Conservation (phyloP, 2,329 filamentous ascomycete species). For the Aspergillus hortae region DNA sequence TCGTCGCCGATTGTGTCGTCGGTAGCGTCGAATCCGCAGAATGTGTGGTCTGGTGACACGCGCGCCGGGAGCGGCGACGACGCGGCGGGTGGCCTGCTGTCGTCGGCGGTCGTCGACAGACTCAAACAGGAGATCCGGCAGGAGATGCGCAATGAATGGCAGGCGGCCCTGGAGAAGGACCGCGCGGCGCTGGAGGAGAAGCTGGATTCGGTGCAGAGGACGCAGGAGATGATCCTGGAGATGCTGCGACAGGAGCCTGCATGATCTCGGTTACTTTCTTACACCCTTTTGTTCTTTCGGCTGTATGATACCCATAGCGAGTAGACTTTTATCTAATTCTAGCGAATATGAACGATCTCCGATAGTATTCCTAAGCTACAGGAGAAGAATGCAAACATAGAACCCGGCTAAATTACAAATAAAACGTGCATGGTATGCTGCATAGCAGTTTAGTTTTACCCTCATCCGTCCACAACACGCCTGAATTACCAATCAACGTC, state of each 20-base stretch:
- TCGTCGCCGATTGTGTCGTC: constrained; percentile 23
- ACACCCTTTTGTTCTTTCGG: constrained; percentile 6
- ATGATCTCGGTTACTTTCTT: constrained; percentile 13
- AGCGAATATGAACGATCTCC: constrained; percentile 7
- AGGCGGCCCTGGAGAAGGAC: constrained; percentile 30
- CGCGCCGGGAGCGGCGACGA: neutral
- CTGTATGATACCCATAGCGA: constrained; percentile 18
- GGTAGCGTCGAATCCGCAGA: constrained; percentile 9
- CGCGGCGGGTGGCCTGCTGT: neutral
- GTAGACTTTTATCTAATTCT: neutral
- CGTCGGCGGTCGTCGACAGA: constrained; percentile 14
- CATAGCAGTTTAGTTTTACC: constrained; percentile 6
- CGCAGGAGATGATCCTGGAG: constrained; percentile 40
- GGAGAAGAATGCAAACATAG: constrained; percentile 25
- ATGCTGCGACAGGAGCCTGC: constrained; percentile 36
- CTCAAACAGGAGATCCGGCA: constrained; percentile 32
- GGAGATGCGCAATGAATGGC: constrained; percentile 33
- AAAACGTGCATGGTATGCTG: constrained; percentile 26
- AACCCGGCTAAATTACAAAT: constrained; percentile 39
- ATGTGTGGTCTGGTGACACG: neutral
- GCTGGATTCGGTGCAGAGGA: constrained; percentile 36
- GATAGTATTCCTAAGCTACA: constrained; percentile 25
- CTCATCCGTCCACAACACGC: neutral
- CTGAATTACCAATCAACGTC: neutral
- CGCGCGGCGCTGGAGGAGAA: constrained; percentile 32